Percentiles rank a stretch among this genome's conserved stretches.
phyloP scores from a whole-genome alignment of 176 grass and related monocot species.

The Carex parvula region DNA sequence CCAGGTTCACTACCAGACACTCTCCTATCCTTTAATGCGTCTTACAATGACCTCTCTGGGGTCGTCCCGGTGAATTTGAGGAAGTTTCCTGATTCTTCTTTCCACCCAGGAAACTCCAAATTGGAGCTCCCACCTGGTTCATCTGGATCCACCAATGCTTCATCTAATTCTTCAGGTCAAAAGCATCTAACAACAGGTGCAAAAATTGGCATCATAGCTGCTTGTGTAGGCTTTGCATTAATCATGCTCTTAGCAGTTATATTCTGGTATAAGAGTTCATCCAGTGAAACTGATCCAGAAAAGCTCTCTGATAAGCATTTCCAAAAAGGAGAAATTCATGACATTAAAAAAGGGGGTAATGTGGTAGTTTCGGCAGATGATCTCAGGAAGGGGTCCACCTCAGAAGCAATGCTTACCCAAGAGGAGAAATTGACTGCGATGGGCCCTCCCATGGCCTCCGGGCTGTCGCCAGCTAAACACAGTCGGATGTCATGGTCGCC shows the following conservation, averaged over 20 bases:
- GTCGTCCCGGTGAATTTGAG: constrained; percentile 78
- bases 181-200: constrained; percentile 44
- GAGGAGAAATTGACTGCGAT: constrained; percentile 65
- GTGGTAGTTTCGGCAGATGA: constrained; percentile 75
- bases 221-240: constrained; percentile 53
- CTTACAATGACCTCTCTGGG: constrained; percentile 93
- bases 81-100: constrained; percentile 93
- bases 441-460: constrained; percentile 23
- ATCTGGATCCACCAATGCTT: constrained; percentile 41
- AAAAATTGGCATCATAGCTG: constrained; percentile 54
- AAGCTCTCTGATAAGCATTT: constrained; percentile 70
- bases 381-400: constrained; percentile 66
- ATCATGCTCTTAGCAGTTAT: constrained; percentile 56
- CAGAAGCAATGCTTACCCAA: constrained; percentile 54
- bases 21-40: constrained; percentile 69
- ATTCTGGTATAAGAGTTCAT: constrained; percentile 53
- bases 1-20: constrained; percentile 61
- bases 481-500: constrained; percentile 89
- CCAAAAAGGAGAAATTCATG: constrained; percentile 41
- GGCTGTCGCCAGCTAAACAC: constrained; percentile 75
- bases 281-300: constrained; percentile 53
- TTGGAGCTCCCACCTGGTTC: constrained; percentile 61
- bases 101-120: constrained; percentile 94
- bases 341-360: constrained; percentile 53
- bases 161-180: constrained; percentile 38